Evolutionary conservation across 1,139 yeast species (phyloP), one percentile per base, ranked within the genome.

Genomic region (Zygoascus sp.): DNA sequence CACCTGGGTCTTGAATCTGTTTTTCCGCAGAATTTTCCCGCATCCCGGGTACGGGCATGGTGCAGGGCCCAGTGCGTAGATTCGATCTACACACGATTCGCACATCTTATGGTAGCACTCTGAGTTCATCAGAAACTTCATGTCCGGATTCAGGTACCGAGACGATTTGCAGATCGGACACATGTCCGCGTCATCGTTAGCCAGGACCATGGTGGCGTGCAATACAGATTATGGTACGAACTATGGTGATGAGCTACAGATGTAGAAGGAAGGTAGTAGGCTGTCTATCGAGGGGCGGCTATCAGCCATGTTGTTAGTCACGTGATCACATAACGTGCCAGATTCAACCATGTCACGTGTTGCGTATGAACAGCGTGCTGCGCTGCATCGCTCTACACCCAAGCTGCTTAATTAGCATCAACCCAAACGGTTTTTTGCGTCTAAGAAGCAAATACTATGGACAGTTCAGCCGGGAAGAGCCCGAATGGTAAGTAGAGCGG

Each of bases 101-200:
- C 98, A 92, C 65, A 92, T 92, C 73, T 88, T 90, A 63, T 92
- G 99, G 63, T 94, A 92, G 67, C 99, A 92, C 64, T 92, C 98
- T 0, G 97, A 96, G 60, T 92, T 92, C 52, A 92, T 90, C 49
- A 92, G 77, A 62, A 92, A 90, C 58, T 77, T 81, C 85, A 92
- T 86, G 59, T 90, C 90, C 32, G 98, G 97, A 40, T 96, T 88
- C 53, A 92, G 73, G 65, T 92, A 92, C 65, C 92, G 74, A 64
- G 94, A 96, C 40, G 97, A 89, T 68, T 92, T 88, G 73, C 99
- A 92, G 61, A 94, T 89, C 35, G 98, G 98, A 73, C 99, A 92
- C 82, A 90, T 83, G 68, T 92, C 98, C 47, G 45, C 51, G 35
- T 52, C 50, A 19, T 42, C 48, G 13, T 32, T 21, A 37, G 39